A percentile compares a stretch with the other conserved stretches of the same genome.
Evolutionary conservation across 106 monocot genomes (phyloP).

Genomic region (Amphibolis antarctica): DNA sequence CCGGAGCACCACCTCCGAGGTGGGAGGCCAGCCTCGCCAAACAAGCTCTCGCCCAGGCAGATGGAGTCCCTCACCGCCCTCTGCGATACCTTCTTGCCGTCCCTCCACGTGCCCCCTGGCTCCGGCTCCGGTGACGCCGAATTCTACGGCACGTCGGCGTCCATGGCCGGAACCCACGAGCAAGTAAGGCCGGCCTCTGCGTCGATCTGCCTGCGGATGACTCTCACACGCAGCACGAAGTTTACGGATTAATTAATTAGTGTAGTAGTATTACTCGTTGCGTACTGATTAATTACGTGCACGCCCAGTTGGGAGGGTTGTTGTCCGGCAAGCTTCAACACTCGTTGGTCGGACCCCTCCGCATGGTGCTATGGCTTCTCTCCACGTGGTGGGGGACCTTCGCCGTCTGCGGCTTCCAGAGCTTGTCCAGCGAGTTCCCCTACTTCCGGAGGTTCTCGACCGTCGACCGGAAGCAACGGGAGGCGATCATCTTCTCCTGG

Average conservation of each 20-base stretch:
- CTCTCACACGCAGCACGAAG: too few species aligned
- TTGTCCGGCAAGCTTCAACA: conserved; percentile 29
- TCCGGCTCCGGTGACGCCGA: neutral
- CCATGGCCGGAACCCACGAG: conserved; percentile 29
- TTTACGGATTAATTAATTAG: too few species aligned
- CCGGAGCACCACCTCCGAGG: conserved; percentile 7
- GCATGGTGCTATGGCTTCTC: conserved; percentile 37
- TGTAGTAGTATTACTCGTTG: too few species aligned
- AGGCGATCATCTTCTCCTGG: conserved; percentile 40
- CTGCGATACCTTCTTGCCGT: conserved; percentile 52
- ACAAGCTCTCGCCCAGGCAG: conserved; percentile 24
- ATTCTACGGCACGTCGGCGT: conserved; percentile 45
- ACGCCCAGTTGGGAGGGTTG: conserved; percentile 17
- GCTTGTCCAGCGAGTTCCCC: conserved; percentile 42
- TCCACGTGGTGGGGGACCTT: conserved; percentile 80
- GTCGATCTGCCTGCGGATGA: too few species aligned
- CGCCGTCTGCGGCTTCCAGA: conserved; percentile 31
- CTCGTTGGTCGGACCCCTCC: conserved; percentile 10
- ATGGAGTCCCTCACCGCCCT: conserved; percentile 46
- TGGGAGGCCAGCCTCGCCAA: neutral
- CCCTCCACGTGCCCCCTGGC: conserved; percentile 10
- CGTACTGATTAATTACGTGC: too few species aligned
- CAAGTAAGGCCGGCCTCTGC: conserved; percentile 33
- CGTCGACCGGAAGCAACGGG: conserved; percentile 17
- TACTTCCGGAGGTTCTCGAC: conserved; percentile 44